Conservation (phyloP, 352 stramenopile species). For the Pythium insidiosum region DNA sequence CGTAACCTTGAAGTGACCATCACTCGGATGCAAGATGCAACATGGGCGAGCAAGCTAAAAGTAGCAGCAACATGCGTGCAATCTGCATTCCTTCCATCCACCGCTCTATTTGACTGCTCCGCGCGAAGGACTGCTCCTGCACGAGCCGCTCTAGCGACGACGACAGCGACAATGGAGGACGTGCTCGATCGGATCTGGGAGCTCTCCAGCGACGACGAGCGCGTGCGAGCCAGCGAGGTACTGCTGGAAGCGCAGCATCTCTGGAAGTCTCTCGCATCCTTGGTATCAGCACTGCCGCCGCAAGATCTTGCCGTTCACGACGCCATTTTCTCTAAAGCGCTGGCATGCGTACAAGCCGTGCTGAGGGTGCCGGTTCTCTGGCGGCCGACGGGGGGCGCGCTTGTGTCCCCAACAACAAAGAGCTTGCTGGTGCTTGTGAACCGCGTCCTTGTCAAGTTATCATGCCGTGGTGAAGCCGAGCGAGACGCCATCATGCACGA, state of each 20-base stretch:
- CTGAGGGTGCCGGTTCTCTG: constrained; percentile 24
- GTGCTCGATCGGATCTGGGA: constrained; percentile 12
- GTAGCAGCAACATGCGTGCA: too few species aligned
- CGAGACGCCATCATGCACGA: constrained; percentile 32
- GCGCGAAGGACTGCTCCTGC: too few species aligned
- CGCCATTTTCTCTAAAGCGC: constrained; percentile 25
- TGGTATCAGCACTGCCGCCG: constrained; percentile 24
- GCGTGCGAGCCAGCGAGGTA: constrained; percentile 5
- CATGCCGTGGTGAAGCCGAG: constrained; percentile 33
- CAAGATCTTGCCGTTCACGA: constrained; percentile 27
- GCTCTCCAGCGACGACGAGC: constrained; percentile 1
- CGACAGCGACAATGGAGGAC: too few species aligned
- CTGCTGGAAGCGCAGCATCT: constrained; percentile 35
- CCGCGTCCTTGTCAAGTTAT: constrained; percentile 34
- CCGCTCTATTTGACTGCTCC: too few species aligned
- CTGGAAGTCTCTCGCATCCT: constrained; percentile 43
- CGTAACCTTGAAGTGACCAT: too few species aligned
- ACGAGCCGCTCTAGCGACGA: too few species aligned
- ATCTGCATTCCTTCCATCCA: too few species aligned
- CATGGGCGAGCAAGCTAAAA: too few species aligned
- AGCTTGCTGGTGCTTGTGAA: constrained; percentile 31
- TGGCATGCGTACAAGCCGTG: constrained; percentile 28
- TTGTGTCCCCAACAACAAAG: too few species aligned
- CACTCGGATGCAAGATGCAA: too few species aligned
- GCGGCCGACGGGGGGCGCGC: neutral